A percentile compares a stretch with the other conserved stretches of the same genome.
These are phyloP conservation scores for Cercospora beticola DNA, from an alignment of 2,329 filamentous ascomycete species.

Conservation along the genomic window DNA sequence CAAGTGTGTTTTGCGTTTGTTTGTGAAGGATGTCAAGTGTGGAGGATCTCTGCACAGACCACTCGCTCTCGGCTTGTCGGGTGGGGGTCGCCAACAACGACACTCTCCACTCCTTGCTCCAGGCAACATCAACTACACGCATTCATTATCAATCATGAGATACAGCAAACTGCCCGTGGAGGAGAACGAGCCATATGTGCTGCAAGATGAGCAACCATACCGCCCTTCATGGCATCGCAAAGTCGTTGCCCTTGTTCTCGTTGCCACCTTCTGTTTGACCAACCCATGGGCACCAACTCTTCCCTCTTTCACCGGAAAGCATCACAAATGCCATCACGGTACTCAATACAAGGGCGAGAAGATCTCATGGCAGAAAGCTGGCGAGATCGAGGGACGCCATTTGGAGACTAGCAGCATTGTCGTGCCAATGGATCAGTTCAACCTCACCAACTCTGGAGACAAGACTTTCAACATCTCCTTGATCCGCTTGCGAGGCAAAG, in stretches of 20 bases:
- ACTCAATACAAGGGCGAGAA: conserved; percentile 23
- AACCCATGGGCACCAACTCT: conserved; percentile 1
- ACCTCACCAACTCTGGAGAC: conserved; percentile 23
- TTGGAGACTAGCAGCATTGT: conserved; percentile 24
- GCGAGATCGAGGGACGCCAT: conserved; percentile 22
- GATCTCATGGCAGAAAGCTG: conserved; percentile 24
- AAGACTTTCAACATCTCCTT: conserved; percentile 28
- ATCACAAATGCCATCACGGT: background rate
- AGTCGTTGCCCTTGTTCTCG: background rate
- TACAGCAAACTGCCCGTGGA: background rate
- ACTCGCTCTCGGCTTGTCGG: background rate
- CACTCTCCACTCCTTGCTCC: background rate
- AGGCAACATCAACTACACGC: background rate
- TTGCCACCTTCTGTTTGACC: background rate
- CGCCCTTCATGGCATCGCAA: conserved; percentile 2
- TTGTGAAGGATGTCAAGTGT: background rate
- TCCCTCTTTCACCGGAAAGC: background rate
- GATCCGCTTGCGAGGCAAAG: conserved; percentile 21
- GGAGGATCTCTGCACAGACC: background rate
- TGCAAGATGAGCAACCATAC: background rate
- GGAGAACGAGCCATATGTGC: background rate
- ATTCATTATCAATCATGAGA: background rate
- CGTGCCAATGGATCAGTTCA: conserved; percentile 29
- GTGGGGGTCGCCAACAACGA: background rate
- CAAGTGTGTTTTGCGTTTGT: background rate